A percentile compares a stretch with the other conserved stretches of the same genome.
Conservation (phyloP, 768 basidiomycete species). For the Favolaschia claudopus region DNA sequence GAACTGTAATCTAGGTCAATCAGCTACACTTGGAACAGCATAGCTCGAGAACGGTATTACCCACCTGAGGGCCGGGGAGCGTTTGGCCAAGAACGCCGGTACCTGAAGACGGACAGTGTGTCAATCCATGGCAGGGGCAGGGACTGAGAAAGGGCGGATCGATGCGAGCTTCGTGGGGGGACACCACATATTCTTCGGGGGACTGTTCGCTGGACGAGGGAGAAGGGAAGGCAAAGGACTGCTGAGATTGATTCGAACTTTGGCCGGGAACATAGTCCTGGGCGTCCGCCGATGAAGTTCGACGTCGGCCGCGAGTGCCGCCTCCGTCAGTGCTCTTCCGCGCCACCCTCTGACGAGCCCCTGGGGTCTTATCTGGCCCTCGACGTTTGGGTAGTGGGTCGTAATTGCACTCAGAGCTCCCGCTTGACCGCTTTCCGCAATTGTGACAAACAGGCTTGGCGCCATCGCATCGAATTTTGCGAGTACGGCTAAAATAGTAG, state of each 20-base stretch:
- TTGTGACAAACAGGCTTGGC: slow-evolving; percentile 81
- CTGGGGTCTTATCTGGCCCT: slow-evolving; percentile 83
- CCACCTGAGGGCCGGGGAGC: slow-evolving; percentile 15
- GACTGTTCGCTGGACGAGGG: slow-evolving; percentile 27
- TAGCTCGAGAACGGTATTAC: slow-evolving; percentile 3
- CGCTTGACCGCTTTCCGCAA: slow-evolving; percentile 61
- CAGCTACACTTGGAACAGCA: slow-evolving; percentile 1
- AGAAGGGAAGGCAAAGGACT: slow-evolving; percentile 27
- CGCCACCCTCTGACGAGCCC: slow-evolving; percentile 72
- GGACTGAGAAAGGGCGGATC: background rate
- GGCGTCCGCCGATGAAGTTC: slow-evolving; percentile 30
- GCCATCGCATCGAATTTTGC: slow-evolving; percentile 87
- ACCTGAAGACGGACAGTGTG: slow-evolving; percentile 33
- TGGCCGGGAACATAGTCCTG: slow-evolving; percentile 4
- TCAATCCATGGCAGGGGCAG: slow-evolving; percentile 41
- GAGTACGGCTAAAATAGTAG: slow-evolving; percentile 60
- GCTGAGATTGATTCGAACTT: slow-evolving; percentile 1
- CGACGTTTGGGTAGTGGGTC: slow-evolving; percentile 78
- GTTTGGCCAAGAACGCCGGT: background rate
- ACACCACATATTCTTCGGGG: slow-evolving; percentile 17
- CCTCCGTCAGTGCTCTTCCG: slow-evolving; percentile 48
- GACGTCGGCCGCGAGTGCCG: slow-evolving; percentile 43
- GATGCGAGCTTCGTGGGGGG: slow-evolving; percentile 15
- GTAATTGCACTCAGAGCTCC: slow-evolving; percentile 63
- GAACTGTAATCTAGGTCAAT: slow-evolving; percentile 24